Percentiles rank a stretch among this genome's conserved stretches.
Evolutionary conservation across 768 basidiomycete species (phyloP).

Genomic region (Panellus pusillus): DNA sequence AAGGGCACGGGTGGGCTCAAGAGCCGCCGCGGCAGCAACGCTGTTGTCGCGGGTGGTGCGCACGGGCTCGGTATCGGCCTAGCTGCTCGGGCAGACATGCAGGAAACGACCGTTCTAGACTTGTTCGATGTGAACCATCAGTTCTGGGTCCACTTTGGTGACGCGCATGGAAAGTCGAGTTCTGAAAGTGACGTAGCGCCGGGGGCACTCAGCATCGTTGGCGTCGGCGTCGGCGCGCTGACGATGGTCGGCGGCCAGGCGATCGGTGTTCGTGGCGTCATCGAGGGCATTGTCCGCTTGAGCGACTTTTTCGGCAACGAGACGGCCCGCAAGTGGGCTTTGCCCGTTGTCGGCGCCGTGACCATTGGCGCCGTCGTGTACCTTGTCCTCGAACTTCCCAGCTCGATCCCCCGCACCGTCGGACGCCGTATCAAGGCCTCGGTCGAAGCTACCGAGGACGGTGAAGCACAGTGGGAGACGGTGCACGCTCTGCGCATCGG

Average conservation of each 20-base stretch:
- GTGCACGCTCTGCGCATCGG: constrained; percentile 69
- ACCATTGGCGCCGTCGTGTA: constrained; percentile 76
- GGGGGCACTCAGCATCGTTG: constrained; percentile 70
- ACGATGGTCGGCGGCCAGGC: constrained; percentile 88
- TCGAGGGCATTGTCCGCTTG: constrained; percentile 77
- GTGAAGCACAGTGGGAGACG: constrained; percentile 62
- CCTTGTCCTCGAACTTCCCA: constrained; percentile 84
- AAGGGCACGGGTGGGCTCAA: constrained; percentile 37
- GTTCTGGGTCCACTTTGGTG: constrained; percentile 69
- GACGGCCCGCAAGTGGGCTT: constrained; percentile 80
- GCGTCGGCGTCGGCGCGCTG: constrained; percentile 80
- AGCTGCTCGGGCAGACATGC: constrained; percentile 72
- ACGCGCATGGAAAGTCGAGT: constrained; percentile 40
- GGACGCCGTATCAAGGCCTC: constrained; percentile 78
- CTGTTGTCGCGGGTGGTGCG: constrained; percentile 73
- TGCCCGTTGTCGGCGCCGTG: constrained; percentile 77
- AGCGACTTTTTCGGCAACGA: constrained; percentile 82
- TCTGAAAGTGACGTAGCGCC: constrained; percentile 35
- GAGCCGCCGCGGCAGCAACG: constrained; percentile 38
- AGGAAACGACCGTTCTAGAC: constrained; percentile 80
- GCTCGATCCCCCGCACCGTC: constrained; percentile 84
- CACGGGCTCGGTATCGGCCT: constrained; percentile 84
- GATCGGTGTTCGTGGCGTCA: constrained; percentile 68
- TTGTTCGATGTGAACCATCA: constrained; percentile 85
- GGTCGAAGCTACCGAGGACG: constrained; percentile 51